A percentile compares a stretch with the other conserved stretches of the same genome.
phyloP scores from a whole-genome alignment of 1,139 yeast species.

The Blastobotrys buckinghamii region DNA sequence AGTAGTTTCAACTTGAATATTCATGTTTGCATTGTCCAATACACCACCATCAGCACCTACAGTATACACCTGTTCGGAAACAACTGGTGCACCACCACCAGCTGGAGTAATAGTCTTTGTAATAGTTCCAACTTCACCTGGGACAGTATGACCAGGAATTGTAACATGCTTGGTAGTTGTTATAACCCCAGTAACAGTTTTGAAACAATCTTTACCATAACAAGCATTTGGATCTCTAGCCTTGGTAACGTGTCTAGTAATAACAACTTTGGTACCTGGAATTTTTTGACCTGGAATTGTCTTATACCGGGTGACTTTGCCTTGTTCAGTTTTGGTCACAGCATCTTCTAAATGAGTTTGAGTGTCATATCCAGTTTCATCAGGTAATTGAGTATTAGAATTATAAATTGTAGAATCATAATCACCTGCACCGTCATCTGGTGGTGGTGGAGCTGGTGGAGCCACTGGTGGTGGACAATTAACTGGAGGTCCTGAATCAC shows the following conservation, averaged over 20 bases:
- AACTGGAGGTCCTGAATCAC: neutral
- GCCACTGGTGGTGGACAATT: neutral
- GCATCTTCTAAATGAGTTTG: neutral
- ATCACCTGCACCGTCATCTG: neutral
- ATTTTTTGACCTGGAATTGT: neutral
- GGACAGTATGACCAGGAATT: constrained; percentile 7
- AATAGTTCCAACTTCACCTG: neutral
- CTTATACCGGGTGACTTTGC: neutral
- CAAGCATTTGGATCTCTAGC: constrained; percentile 8
- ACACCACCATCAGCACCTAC: too few species aligned
- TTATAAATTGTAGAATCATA: neutral
- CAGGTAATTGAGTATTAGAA: neutral
- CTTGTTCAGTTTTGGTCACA: neutral
- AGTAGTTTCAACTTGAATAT: neutral
- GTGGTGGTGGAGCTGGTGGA: neutral
- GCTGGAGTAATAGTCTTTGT: neutral
- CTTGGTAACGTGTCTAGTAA: constrained; percentile 2
- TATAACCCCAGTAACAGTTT: constrained; percentile 5
- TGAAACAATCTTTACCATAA: constrained; percentile 6
- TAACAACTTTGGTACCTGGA: constrained; percentile 1
- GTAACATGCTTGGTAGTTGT: neutral
- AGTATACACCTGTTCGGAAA: neutral
- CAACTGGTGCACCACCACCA: neutral
- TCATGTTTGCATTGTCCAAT: neutral
- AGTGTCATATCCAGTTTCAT: constrained; percentile 1